Evolutionary conservation across 495 filamentous ascomycete species (phyloP), one percentile per base, ranked within the genome.

Genomic region (Aspergillus asperescens): DNA sequence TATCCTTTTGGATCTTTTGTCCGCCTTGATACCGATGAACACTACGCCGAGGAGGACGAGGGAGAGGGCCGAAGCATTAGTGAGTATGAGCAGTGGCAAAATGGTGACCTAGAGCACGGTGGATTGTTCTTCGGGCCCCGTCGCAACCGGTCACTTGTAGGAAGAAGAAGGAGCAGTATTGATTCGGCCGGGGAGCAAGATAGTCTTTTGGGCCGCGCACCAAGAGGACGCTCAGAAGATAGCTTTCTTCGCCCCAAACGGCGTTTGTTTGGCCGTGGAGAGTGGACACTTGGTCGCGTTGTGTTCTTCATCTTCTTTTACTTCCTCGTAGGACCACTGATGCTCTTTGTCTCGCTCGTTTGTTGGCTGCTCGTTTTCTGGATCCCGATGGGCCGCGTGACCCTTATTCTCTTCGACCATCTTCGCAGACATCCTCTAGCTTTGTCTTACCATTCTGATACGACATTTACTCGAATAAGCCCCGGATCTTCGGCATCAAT

Each of bases 11-110:
- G 93, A 19, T 91, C 93, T 54, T 96, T 92, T 62, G 89, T 99
- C 49, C 86, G 89, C 43, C 78, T 99, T 22, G 84, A 94, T 59
- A 88, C 89, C 58, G 90, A 99, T 60, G 93, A 97, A 60, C 84
- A 85, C 27, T 99, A 99, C 65, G 79, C 89, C 19, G 89, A 97
- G 58, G 93, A 99, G 67, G 93, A 99, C 65, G 84, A 95, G 62
- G 94, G 91, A n/a, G 93, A 99, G 70, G 93, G 94, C n/a, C 81
- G 93, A 60, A 97, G 90, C 67, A 96, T 99, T 65, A 95, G 89
- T 63, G 93, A 99, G 70, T 99, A 99, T 68, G 93, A 97, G 66
- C 91, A 95, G 66, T 99, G 93, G 93, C 93, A 99, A 65, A 95
- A 85, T 59, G 93, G 93, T 31, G 93, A 99, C 64, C 73, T 99